phyloP scores from a whole-genome alignment of 768 basidiomycete species.

The Suillus clintonianus region DNA sequence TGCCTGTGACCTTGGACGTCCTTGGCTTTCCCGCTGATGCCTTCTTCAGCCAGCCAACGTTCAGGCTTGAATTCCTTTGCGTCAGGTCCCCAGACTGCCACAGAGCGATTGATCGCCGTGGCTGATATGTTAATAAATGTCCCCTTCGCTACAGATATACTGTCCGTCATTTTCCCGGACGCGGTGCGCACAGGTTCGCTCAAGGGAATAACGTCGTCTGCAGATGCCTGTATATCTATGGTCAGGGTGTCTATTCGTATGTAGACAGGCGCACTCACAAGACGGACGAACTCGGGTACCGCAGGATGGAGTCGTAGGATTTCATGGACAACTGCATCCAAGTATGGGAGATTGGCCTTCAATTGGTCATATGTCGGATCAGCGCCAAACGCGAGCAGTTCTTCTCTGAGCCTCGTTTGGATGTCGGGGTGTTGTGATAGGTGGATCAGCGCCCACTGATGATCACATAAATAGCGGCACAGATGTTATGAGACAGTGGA shows the following conservation, averaged over 20 bases:
- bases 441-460: conserved; percentile 61
- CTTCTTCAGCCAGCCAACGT: conserved; percentile 53
- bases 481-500: background rate
- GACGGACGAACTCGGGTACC: conserved; percentile 17
- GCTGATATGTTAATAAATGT: conserved; percentile 46
- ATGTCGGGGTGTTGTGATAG: conserved; percentile 44
- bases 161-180: conserved; percentile 40
- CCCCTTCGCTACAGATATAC: conserved; percentile 49
- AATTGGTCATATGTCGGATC: conserved; percentile 62
- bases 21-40: conserved; percentile 30
- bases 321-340: conserved; percentile 53
- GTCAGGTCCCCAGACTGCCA: conserved; percentile 60
- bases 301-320: conserved; percentile 45
- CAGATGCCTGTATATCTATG: conserved; percentile 35
- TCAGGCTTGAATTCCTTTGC: conserved; percentile 62
- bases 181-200: conserved; percentile 45
- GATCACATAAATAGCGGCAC: background rate
- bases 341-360: conserved; percentile 49
- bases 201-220: conserved; percentile 65
- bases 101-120: conserved; percentile 49
- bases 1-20: conserved; percentile 52
- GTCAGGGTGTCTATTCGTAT: background rate
- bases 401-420: conserved; percentile 51
- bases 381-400: conserved; percentile 41
- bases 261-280: conserved; percentile 7